phyloP scores from a whole-genome alignment of 176 grass and related monocot genomes.

The Elaeis guineensis region DNA sequence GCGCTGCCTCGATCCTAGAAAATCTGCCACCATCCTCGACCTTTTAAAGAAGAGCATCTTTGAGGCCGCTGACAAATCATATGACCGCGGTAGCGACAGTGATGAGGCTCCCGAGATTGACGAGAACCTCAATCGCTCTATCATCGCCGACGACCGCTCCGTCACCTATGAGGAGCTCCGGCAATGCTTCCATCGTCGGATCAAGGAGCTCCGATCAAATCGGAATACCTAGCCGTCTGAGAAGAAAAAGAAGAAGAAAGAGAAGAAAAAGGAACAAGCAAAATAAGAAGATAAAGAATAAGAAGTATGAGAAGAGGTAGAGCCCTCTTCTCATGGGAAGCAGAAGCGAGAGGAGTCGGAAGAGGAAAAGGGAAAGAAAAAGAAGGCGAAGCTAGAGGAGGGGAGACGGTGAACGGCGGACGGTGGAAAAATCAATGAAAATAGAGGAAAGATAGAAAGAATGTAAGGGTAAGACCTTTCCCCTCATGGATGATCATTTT shows the following conservation, averaged over 20 bases:
- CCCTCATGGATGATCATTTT: no score
- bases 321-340: slow-evolving; percentile 14
- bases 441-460: no score
- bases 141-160: slow-evolving; percentile 35
- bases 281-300: slow-evolving; percentile 25
- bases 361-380: slow-evolving; percentile 36
- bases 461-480: no score
- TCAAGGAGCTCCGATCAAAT: no score
- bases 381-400: slow-evolving; percentile 9
- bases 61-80: slow-evolving; percentile 18
- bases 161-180: no score
- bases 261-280: slow-evolving; percentile 29
- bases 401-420: no score
- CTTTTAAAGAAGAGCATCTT: slow-evolving; percentile 51
- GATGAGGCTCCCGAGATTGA: not conserved
- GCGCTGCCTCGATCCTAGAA: slow-evolving; percentile 46
- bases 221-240: no score
- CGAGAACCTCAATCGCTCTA: slow-evolving; percentile 5
- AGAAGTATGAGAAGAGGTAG: slow-evolving; percentile 11
- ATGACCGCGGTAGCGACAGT: slow-evolving; percentile 8
- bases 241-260: slow-evolving; percentile 54
- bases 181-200: no score
- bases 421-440: no score
- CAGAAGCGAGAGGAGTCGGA: slow-evolving; percentile 39
- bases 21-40: slow-evolving; percentile 57